A percentile compares a stretch with the other conserved stretches of the same genome.
These are phyloP conservation scores for Daphne laureola DNA, from an alignment of 441 rosid species.

Conservation along the genomic window DNA sequence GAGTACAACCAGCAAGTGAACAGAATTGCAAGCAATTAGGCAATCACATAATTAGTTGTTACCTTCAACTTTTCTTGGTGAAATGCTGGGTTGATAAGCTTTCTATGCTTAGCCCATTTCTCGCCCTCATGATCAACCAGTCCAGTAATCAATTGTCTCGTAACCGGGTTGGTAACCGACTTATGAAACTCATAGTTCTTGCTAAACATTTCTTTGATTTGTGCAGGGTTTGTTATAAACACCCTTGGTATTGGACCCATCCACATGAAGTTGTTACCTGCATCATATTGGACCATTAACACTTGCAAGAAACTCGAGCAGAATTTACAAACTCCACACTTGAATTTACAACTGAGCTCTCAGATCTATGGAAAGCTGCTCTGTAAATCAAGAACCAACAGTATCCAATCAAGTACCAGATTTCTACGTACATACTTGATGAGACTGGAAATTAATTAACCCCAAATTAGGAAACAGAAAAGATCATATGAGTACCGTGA, in stretches of 20 bases:
- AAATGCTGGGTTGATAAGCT: slow-evolving; percentile 23
- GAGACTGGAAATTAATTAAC: background rate
- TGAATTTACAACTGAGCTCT: too few species aligned
- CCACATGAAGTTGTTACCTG: slow-evolving; percentile 23
- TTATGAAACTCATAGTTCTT: slow-evolving; percentile 14
- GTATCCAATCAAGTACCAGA: too few species aligned
- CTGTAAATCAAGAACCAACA: too few species aligned
- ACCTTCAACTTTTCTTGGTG: slow-evolving; percentile 24
- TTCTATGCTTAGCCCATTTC: slow-evolving; percentile 22
- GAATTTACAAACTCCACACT: too few species aligned
- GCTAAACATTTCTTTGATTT: slow-evolving; percentile 14
- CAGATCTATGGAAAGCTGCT: too few species aligned
- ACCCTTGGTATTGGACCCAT: slow-evolving; percentile 15
- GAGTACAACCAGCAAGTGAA: too few species aligned
- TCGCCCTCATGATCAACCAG: slow-evolving; percentile 13
- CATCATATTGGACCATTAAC: background rate
- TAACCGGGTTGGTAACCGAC: background rate
- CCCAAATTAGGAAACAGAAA: background rate
- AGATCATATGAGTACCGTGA: too few species aligned
- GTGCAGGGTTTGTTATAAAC: slow-evolving; percentile 16
- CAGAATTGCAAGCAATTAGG: too few species aligned
- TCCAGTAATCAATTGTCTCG: background rate
- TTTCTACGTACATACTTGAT: too few species aligned
- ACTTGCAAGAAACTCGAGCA: too few species aligned
- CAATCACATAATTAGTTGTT: too few species aligned